Base-by-base conservation (phyloP, 108 stramenopile genomes). In the Stephanodiscus minutulus region DNA sequence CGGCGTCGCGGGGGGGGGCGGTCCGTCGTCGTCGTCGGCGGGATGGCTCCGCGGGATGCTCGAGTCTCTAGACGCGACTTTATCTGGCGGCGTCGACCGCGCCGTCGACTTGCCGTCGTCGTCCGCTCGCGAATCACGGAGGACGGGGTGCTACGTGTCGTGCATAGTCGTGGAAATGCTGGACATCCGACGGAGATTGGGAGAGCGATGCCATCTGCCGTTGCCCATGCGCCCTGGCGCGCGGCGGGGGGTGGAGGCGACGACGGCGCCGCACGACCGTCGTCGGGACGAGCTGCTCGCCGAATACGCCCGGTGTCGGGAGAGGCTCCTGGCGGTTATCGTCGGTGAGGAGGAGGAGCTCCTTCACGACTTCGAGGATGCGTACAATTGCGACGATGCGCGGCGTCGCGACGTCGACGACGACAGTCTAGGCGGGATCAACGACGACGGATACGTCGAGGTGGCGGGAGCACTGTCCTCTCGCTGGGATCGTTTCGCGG, bases 361-460 rank as follows among this genome's bases (percentile, higher is more conserved):
- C 11, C 22, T 54, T 54, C 24, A 54, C 24, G 20, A 54, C 22
- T 3, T 22, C 24, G 24, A 54, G 1, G 53, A 54, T n/a, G n/a
- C n/a, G n/a, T n/a, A n/a, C n/a, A n/a, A n/a, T n/a, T n/a, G n/a
- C n/a, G n/a, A n/a, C n/a, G n/a, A n/a, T n/a, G n/a, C n/a, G n/a
- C 18, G 47, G 6, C 15, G 15, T 2, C 47, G 18, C 24, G 22
- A 22, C 10, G 53, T 22, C 10, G 18, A 24, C n/a, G 10, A 24
- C 22, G 22, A 54, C 24, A 6, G 10, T 10, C 22, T 54, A 3
- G 5, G 53, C 3, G 20, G 5, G 6, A 24, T 54, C 21, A 54
- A 54, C 22, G 53, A 54, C 24, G 53, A 54, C 22, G 53, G 53
- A 22, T 54, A 54, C 53, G 24, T 54, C 22, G 53, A 21, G 22